Percentiles rank a stretch among this genome's conserved stretches.
Evolutionary conservation across 805 yeast species (phyloP).

Genomic region (Isabelozyma pseudorhagii): DNA sequence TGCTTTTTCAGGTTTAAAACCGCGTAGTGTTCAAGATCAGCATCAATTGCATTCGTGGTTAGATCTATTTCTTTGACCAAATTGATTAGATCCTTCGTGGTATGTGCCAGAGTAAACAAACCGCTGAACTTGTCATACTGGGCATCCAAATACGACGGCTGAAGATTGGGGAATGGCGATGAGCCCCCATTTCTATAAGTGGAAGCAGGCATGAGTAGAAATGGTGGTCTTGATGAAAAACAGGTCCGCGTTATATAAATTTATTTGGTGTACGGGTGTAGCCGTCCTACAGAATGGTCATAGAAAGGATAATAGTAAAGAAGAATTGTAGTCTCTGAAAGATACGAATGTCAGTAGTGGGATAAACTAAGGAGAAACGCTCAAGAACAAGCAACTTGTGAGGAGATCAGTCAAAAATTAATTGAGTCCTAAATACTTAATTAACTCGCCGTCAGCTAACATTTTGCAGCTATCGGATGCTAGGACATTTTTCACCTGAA

Average conservation of each 20-base stretch:
- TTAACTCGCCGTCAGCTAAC: too few species aligned
- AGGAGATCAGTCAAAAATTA: too few species aligned
- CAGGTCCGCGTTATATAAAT: background rate
- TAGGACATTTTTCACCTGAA: too few species aligned
- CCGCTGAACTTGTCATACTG: constrained; percentile 4
- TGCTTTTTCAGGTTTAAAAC: constrained; percentile 24
- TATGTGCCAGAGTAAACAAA: constrained; percentile 17
- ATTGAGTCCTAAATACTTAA: too few species aligned
- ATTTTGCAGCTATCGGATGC: too few species aligned
- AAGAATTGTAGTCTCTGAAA: too few species aligned
- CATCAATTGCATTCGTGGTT: constrained; percentile 19
- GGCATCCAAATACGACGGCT: constrained; percentile 2
- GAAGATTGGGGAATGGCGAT: constrained; percentile 1
- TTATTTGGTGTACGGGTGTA: background rate
- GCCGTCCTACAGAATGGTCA: too few species aligned
- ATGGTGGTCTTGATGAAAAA: background rate
- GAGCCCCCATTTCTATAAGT: background rate
- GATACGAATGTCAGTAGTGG: too few species aligned
- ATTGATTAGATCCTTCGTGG: constrained; percentile 25
- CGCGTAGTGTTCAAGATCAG: constrained; percentile 21
- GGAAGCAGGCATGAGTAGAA: background rate
- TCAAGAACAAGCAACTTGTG: too few species aligned
- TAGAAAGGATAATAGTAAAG: too few species aligned
- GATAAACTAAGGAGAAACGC: too few species aligned
- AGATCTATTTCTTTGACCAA: constrained; percentile 26